phyloP scores from a whole-genome alignment of 768 basidiomycete genomes.

The Suillus luteus region DNA sequence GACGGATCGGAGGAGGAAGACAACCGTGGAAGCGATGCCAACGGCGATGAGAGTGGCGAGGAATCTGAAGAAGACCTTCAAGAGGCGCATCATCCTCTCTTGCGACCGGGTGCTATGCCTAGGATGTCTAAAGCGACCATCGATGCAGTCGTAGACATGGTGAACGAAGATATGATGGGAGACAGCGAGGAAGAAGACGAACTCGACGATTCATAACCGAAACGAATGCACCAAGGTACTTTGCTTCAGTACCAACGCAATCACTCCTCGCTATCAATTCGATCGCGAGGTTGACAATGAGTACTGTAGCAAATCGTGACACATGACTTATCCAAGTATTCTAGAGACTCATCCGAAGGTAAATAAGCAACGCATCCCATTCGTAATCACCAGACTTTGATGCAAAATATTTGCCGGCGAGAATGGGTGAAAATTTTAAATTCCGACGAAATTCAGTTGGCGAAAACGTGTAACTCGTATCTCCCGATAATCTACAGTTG shows the following conservation, averaged over 20 bases:
- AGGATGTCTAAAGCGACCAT: slow-evolving; percentile 66
- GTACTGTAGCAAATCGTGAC: not conserved
- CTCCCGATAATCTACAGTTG: not conserved
- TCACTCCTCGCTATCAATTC: not conserved
- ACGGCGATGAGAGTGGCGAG: slow-evolving; percentile 38
- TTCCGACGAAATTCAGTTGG: no score
- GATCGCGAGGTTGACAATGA: not conserved
- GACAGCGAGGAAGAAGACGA: slow-evolving; percentile 47
- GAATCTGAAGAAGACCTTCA: slow-evolving; percentile 48
- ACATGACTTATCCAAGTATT: no score
- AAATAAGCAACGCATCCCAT: not conserved
- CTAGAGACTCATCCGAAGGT: not conserved
- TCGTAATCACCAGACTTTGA: no score
- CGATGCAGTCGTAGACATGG: slow-evolving; percentile 65
- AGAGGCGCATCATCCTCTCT: slow-evolving; percentile 58
- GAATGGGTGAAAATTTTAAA: no score
- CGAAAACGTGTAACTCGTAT: not conserved
- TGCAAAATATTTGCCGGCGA: no score
- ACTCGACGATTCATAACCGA: slow-evolving; percentile 42
- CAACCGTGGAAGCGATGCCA: slow-evolving; percentile 34
- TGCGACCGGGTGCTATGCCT: slow-evolving; percentile 68
- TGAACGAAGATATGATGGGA: slow-evolving; percentile 51
- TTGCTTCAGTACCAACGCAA: not conserved
- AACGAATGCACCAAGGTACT: not conserved
- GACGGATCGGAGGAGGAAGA: slow-evolving; percentile 31